A percentile compares a stretch with the other conserved stretches of the same genome.
Conservation (phyloP, 371 early-diverging fungal genomes). For the Conidiobolus incongruus region DNA sequence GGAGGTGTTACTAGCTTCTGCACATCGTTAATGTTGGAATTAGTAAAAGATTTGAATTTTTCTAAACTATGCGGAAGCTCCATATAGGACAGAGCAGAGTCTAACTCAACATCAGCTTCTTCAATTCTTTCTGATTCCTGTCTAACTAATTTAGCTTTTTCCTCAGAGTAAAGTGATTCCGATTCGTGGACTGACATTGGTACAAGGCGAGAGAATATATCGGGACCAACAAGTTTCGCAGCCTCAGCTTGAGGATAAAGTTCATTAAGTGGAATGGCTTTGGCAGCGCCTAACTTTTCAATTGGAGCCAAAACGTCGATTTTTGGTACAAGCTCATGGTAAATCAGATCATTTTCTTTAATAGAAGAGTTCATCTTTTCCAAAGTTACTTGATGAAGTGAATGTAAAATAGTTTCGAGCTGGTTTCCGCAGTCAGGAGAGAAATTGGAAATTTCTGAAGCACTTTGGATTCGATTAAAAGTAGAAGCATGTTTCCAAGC, state of each 20-base stretch:
- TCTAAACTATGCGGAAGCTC: slow-evolving; percentile 50
- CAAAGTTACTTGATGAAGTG: slow-evolving; percentile 21
- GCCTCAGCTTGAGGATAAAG: slow-evolving; percentile 36
- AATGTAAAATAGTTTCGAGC: slow-evolving; percentile 37
- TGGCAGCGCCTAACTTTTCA: slow-evolving; percentile 58
- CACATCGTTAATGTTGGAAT: too few species aligned
- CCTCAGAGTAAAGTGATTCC: slow-evolving; percentile 79
- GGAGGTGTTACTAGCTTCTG: slow-evolving; percentile 33
- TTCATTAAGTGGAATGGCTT: slow-evolving; percentile 51
- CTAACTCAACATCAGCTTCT: slow-evolving; percentile 60
- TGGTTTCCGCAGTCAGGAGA: slow-evolving; percentile 31
- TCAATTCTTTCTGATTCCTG: slow-evolving; percentile 48
- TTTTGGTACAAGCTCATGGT: slow-evolving; percentile 71
- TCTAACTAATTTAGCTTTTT: slow-evolving; percentile 77
- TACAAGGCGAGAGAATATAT: slow-evolving; percentile 69
- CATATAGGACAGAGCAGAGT: slow-evolving; percentile 64
- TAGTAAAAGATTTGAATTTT: slow-evolving; percentile 32
- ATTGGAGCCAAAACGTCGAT: slow-evolving; percentile 51
- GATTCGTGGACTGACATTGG: slow-evolving; percentile 84
- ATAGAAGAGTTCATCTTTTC: slow-evolving; percentile 31
- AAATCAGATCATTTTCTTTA: slow-evolving; percentile 89
- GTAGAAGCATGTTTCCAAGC: slow-evolving; percentile 36
- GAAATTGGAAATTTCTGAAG: slow-evolving; percentile 9
- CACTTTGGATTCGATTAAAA: slow-evolving; percentile 11
- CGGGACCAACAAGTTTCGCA: slow-evolving; percentile 49